Evolutionary conservation across 306 rosid genomes (phyloP).

Genomic region (Casuarina equisetifolia): DNA sequence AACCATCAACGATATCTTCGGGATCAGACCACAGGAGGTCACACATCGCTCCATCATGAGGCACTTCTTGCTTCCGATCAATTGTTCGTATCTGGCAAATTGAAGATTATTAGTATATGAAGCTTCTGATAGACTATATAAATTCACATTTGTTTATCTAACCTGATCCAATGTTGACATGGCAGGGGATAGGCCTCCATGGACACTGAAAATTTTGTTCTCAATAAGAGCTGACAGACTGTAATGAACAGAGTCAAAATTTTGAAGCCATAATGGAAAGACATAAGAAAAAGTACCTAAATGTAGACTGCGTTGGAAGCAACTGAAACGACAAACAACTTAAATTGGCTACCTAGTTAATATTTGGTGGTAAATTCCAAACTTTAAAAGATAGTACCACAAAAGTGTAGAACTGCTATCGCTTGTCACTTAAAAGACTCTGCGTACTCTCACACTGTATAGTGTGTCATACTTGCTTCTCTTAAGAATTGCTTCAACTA

Average conservation of each 20-base stretch:
- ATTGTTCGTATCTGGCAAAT: conserved; percentile 75
- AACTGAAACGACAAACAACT: conserved; percentile 15
- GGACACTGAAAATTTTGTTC: conserved; percentile 92
- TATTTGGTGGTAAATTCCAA: background rate
- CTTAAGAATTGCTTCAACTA: background rate
- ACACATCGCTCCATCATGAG: conserved; percentile 99
- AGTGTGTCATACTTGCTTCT: conserved; percentile 1
- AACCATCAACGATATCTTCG: conserved; percentile 95
- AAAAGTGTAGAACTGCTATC: background rate
- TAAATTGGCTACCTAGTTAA: background rate
- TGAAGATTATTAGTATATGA: conserved; percentile 15
- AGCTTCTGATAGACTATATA: conserved; percentile 12
- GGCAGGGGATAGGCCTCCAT: conserved; percentile 99
- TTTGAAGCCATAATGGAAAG: conserved; percentile 24
- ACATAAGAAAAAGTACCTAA: conserved; percentile 12
- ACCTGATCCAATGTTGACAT: conserved; percentile 96
- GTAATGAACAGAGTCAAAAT: conserved; percentile 32
- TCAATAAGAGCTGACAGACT: conserved; percentile 96
- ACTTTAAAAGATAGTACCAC: background rate
- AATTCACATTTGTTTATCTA: conserved; percentile 21
- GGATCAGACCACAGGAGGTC: conserved; percentile 99
- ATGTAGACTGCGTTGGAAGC: conserved; percentile 23
- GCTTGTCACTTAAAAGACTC: background rate
- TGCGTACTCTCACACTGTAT: background rate
- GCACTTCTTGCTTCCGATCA: conserved; percentile 99